Evolutionary conservation across 345 rosid species (phyloP).

Genomic region (Cardiospermum halicacabum): DNA sequence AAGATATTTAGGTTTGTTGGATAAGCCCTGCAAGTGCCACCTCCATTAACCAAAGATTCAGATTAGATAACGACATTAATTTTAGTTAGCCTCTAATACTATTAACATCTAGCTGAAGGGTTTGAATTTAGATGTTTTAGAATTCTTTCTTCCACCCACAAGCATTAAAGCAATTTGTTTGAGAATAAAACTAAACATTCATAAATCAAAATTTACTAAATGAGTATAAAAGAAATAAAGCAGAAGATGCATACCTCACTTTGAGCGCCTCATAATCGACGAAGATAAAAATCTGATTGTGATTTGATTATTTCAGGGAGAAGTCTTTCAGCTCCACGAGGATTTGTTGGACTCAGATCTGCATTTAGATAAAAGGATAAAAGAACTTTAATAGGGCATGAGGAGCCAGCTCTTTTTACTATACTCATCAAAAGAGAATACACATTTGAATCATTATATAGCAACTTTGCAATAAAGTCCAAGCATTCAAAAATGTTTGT

Average conservation of each 20-base stretch:
- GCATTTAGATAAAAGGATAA: slow-evolving; percentile 18
- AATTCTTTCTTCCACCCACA: too few relatives aligned
- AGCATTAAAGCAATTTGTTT: too few relatives aligned
- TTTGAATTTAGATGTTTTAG: neutral
- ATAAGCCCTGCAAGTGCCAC: slow-evolving; percentile 81
- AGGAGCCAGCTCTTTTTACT: too few relatives aligned
- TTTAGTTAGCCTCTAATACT: slow-evolving; percentile 2
- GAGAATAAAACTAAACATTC: too few relatives aligned
- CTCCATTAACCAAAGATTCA: slow-evolving; percentile 9
- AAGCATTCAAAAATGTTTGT: too few relatives aligned
- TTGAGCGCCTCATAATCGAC: slow-evolving; percentile 77
- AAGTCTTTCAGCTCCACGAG: too few relatives aligned
- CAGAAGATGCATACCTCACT: slow-evolving; percentile 50
- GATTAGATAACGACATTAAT: slow-evolving; percentile 9
- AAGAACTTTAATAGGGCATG: neutral
- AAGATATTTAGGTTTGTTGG: slow-evolving; percentile 57
- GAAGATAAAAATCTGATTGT: slow-evolving; percentile 76
- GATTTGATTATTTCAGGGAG: too few relatives aligned
- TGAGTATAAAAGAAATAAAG: neutral
- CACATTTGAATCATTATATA: too few relatives aligned
- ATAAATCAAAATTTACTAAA: too few relatives aligned
- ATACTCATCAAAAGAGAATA: too few relatives aligned
- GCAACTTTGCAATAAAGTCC: too few relatives aligned
- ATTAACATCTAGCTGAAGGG: neutral
- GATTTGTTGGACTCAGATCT: slow-evolving; percentile 94